phyloP scores from a whole-genome alignment of 371 early-diverging fungal species.

The Haplosporangium sp. region DNA sequence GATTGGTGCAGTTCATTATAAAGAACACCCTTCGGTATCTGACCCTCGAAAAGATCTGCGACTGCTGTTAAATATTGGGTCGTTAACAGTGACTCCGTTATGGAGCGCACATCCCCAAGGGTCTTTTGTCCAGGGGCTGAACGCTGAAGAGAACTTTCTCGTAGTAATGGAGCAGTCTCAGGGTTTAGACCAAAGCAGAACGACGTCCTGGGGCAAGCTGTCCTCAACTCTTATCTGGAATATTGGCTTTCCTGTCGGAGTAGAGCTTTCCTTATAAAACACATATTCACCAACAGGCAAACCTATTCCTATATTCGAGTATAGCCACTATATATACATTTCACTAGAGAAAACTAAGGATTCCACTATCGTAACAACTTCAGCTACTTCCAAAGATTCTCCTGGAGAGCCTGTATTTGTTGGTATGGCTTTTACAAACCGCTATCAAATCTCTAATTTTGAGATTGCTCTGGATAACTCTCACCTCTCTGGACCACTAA shows the following conservation, averaged over 20 bases:
- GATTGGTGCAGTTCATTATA: constrained; percentile 33
- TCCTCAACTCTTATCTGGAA: constrained; percentile 37
- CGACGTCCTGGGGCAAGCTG: background rate
- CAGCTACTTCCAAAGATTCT: background rate
- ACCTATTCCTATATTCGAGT: constrained; percentile 20
- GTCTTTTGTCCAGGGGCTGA: constrained; percentile 20
- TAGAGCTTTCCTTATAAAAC: background rate
- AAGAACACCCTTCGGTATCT: background rate
- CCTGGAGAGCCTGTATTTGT: constrained; percentile 18
- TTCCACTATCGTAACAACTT: background rate
- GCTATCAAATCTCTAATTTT: constrained; percentile 28
- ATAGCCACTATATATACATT: constrained; percentile 38
- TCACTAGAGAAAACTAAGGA: constrained; percentile 8
- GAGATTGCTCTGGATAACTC: constrained; percentile 16
- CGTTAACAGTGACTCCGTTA: constrained; percentile 33
- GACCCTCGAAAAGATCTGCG: constrained; percentile 8
- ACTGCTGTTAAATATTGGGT: constrained; percentile 25
- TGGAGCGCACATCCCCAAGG: constrained; percentile 8
- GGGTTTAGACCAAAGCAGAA: background rate
- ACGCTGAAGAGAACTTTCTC: background rate
- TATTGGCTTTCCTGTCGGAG: constrained; percentile 21
- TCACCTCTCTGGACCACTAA: background rate
- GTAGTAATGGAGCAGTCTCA: background rate
- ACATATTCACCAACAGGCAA: background rate
- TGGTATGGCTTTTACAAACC: constrained; percentile 37